Percentiles rank a stretch among this genome's conserved stretches.
These are phyloP conservation scores for Tuber borchii DNA, from an alignment of 495 filamentous ascomycete species.

Conservation along the genomic window DNA sequence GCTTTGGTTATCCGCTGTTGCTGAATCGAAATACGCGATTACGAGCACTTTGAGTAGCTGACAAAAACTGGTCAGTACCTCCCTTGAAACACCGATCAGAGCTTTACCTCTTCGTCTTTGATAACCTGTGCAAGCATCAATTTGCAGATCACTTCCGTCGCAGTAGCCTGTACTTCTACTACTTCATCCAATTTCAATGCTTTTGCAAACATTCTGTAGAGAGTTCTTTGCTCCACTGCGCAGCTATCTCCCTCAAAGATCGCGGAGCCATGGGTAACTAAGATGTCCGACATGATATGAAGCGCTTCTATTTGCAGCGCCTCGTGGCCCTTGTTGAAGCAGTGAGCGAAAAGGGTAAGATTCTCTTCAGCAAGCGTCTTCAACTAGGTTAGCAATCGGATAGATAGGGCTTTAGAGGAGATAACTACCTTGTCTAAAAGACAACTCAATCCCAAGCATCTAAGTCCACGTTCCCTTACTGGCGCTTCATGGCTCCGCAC, in stretches of 20 bases:
- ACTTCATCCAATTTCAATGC: conserved; percentile 64
- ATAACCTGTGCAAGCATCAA: conserved; percentile 70
- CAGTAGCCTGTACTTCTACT: conserved; percentile 70
- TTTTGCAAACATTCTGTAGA: conserved; percentile 47
- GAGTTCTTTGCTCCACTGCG: conserved; percentile 29
- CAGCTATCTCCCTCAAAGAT: conserved; percentile 49
- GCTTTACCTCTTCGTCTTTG: conserved; percentile 49
- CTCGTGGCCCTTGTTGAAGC: conserved; percentile 86
- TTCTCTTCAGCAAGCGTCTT: conserved; percentile 85
- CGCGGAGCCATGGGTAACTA: conserved; percentile 75
- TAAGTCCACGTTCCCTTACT: conserved; percentile 79
- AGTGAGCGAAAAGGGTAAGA: conserved; percentile 87
- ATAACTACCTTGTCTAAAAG: conserved; percentile 69
- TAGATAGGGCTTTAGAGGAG: background rate
- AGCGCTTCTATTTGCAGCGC: conserved; percentile 80
- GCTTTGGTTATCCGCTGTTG: conserved; percentile 72
- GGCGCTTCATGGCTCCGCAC: conserved; percentile 88
- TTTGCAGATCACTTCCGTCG: conserved; percentile 74
- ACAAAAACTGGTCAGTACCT: conserved; percentile 34
- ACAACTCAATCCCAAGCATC: conserved; percentile 84
- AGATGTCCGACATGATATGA: conserved; percentile 88
- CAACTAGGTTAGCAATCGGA: conserved; percentile 18
- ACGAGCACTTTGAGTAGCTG: conserved; percentile 77
- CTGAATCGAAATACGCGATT: conserved; percentile 83
- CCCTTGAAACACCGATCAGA: background rate